Evolutionary conservation across 768 basidiomycete species (phyloP), one percentile per base, ranked within the genome.

Genomic region (Phanerodontia chrysosporium): DNA sequence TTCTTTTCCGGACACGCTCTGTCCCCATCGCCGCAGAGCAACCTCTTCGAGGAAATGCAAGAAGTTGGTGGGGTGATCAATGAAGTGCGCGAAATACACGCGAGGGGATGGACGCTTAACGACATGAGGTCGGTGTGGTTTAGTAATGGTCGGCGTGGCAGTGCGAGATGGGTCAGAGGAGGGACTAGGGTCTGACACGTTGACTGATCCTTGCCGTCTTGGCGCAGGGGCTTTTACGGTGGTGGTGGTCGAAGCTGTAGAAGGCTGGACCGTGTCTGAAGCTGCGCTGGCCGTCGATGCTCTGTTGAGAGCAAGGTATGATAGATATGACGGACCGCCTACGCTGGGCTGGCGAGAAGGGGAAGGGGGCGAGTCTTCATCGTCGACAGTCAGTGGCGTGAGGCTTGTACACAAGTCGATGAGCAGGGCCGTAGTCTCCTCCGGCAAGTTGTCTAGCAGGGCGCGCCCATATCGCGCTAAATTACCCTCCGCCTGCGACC

Each of bases 81-180:
- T 87, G 63, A 97, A 98, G 69, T 97, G 93, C 0, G 94, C 87
- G 67, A 98, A 98, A 71, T 93, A 98, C 30, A 89, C 76, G 3
- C 87, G 77, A 0, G 95, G 94, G 0, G 93, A 94, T 0, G 93
- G 89, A 0, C 80, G 76, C 66, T 83, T 83, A 8, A 77, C 68
- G 0, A 74, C 75, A 18, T 57, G 52, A 3, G 73, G 70, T 21
- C 68, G 60, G 58, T 70, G 56, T 1, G 60, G 48, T 29, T 58
- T 61, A 13, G 57, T 25, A 0, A 64, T 55, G 21, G 66, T 45
- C 2, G 62, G 54, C 16, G 66, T 58, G 0, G 59, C 45, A 10
- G 64, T 57, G 9, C 62, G 61, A 1, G 65, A 65, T n/a, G 69
- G 54, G 16, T 58, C 46, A 12, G 51, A 74, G 42, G 64, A 74